Base-by-base conservation (phyloP, 345 rosid species). In the Brassica carinata region DNA sequence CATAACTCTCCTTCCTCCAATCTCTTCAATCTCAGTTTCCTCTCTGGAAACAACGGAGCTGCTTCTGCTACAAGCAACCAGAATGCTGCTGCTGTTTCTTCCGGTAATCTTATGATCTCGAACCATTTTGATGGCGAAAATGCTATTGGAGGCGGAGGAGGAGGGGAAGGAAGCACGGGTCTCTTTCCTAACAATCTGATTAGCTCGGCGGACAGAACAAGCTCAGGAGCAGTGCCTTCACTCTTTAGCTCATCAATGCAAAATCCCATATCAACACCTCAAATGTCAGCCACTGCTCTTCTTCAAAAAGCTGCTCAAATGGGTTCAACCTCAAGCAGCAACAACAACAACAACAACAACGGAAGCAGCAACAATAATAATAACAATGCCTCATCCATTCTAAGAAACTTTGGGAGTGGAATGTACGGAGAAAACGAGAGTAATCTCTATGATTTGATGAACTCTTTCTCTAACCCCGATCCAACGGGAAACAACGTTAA, bases 231-330 rank as follows among this genome's bases (percentile, higher is more conserved):
- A 61, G 81, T 78, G n/a, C 81, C 90, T 43, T 87, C 91, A 33
- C 79, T 90, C 17, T 91, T 87, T 81, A 86, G 71, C 72, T 74
- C 89, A 23, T 81, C 92, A 1, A 70, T 86, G 72, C 91, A 85
- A 78, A 86, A 81, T 23, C 85, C 85, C 0, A 88, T 82, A 73
- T 75, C 72, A 71, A 55, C 79, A 40, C 76, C 89, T 14, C 97
- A 87, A 64, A 88, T 88, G 90, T 91, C 97, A 15, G 94, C 97
- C 2, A 91, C 97, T 2, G 97, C 97, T 27, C 86, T 91, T 63
- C 94, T 91, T 74, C 97, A 90, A 45, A 91, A 90, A 73, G 97
- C 97, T 19, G 91, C 94, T 65, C 97, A 88, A 73, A 90, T 91
- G 87, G 94, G 97, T 8, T 88, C 97, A 45, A 81, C 85, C 18